phyloP scores from a whole-genome alignment of 805 yeast species.

The Ogataea allantospora region DNA sequence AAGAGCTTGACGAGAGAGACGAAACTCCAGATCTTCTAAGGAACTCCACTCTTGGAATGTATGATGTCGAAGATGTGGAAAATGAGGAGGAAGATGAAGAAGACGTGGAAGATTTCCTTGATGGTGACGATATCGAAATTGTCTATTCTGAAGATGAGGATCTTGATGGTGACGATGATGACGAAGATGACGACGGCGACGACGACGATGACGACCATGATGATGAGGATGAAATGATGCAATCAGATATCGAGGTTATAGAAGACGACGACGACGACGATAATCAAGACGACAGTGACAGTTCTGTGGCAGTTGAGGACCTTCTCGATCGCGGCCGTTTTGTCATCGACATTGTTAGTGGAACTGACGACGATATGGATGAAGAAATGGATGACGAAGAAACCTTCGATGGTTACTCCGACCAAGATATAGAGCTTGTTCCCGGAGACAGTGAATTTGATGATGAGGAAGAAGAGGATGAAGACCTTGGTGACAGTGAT shows the following conservation, averaged over 20 bases:
- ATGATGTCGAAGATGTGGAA: conserved; percentile 69
- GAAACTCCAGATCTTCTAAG: conserved; percentile 81
- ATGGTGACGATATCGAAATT: conserved; percentile 34
- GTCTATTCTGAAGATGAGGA: conserved; percentile 29
- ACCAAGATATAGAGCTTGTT: conserved; percentile 20
- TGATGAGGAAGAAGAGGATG: conserved; percentile 29
- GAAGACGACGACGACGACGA: conserved; percentile 26
- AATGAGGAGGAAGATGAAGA: conserved; percentile 32
- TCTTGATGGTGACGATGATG: conserved; percentile 16
- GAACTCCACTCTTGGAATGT: conserved; percentile 93
- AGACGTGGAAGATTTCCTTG: conserved; percentile 31
- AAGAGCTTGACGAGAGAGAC: conserved; percentile 55
- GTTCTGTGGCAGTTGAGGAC: conserved; percentile 25
- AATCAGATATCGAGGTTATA: conserved; percentile 18
- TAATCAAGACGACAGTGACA: conserved; percentile 20
- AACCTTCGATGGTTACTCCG: conserved; percentile 21
- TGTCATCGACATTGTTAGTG: conserved; percentile 31
- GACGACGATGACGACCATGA: conserved; percentile 10
- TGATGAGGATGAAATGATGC: conserved; percentile 13
- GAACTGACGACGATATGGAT: conserved; percentile 26
- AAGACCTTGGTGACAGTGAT: conserved; percentile 21
- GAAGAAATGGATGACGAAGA: conserved; percentile 25
- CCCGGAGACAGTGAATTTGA: conserved; percentile 17
- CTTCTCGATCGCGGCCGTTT: conserved; percentile 26
- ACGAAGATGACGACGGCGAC: conserved; percentile 37